Base-by-base conservation (phyloP, 345 rosid species). In the Limnanthes douglasii region DNA sequence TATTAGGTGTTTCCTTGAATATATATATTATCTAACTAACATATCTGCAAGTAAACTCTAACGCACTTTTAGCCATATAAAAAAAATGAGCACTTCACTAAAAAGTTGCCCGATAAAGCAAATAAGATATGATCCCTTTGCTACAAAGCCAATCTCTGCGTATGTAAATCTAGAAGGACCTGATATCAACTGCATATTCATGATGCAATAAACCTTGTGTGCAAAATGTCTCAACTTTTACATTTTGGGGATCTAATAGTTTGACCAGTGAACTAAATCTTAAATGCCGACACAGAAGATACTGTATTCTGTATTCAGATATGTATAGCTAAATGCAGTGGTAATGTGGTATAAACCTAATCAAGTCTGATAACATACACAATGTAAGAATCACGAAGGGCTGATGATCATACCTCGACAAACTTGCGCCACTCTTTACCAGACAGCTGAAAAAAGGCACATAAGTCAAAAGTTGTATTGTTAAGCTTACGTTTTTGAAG, bases 351-450 rank as follows among this genome's bases (percentile, higher is more conserved):
- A 24, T 3, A 43, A n/a, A n/a, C n/a, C n/a, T n/a, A n/a, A n/a
- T n/a, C n/a, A n/a, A n/a, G n/a, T n/a, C n/a, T n/a, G n/a, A n/a
- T n/a, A n/a, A n/a, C n/a, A 45, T 20, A 7, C 5, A n/a, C 41
- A 31, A 23, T 2, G 18, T 2, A 32, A 17, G 14, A 29, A 24
- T 15, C 8, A 39, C 1, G 33, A 44, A 42, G 53, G 26, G 21
- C 18, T 31, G 42, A 36, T 41, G 47, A 19, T 57, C 76, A 61
- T 47, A 86, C 97, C 92, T 86, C 85, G 54, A 86, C 53, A 36
- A 59, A 48, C 40, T 70, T 30, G 32, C 65, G 58, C 97, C 97
- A 86, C 39, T 66, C 93, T 29, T 70, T 68, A 45, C 84, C 86
- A 4, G 46, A 49, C 59, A 86, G 31, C 96, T 86, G 66, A 51